phyloP scores from a whole-genome alignment of 306 rosid genomes.

The Mimosa bimucronata region DNA sequence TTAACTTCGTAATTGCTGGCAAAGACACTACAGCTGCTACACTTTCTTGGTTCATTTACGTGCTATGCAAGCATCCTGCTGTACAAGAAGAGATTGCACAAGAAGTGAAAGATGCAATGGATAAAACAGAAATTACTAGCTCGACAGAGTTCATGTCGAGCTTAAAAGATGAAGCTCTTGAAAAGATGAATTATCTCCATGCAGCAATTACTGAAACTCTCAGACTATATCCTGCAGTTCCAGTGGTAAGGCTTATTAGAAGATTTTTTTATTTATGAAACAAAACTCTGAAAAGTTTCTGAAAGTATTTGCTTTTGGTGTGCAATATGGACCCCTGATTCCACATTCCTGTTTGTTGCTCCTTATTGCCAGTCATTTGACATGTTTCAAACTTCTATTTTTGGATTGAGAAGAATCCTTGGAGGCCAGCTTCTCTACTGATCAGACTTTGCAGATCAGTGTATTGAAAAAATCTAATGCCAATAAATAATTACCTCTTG shows the following conservation, averaged over 20 bases:
- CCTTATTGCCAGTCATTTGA: neutral
- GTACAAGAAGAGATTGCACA: slow-evolving; percentile 66
- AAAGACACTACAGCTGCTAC: slow-evolving; percentile 76
- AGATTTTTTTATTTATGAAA: neutral
- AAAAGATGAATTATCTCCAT: slow-evolving; percentile 74
- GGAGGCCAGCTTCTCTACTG: neutral
- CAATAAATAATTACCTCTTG: neutral
- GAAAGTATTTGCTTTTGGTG: neutral
- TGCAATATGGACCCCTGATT: neutral
- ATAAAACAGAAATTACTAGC: slow-evolving; percentile 42
- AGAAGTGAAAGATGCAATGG: slow-evolving; percentile 62
- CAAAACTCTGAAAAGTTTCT: neutral
- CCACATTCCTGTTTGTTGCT: neutral
- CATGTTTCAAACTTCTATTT: neutral
- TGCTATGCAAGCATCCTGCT: slow-evolving; percentile 68
- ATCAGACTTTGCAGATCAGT: neutral
- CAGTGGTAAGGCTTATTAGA: slow-evolving; percentile 61
- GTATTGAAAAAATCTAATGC: neutral
- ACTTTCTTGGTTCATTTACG: slow-evolving; percentile 76
- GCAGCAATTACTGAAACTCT: slow-evolving; percentile 84
- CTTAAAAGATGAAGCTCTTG: slow-evolving; percentile 62
- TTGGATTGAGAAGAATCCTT: neutral
- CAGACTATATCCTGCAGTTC: slow-evolving; percentile 79
- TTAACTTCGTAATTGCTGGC: slow-evolving; percentile 72
- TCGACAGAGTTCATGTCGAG: slow-evolving; percentile 47